Percentiles rank a stretch among this genome's conserved stretches.
Conservation (phyloP, 176 grass and related monocot species). For the Zoysia japonica region DNA sequence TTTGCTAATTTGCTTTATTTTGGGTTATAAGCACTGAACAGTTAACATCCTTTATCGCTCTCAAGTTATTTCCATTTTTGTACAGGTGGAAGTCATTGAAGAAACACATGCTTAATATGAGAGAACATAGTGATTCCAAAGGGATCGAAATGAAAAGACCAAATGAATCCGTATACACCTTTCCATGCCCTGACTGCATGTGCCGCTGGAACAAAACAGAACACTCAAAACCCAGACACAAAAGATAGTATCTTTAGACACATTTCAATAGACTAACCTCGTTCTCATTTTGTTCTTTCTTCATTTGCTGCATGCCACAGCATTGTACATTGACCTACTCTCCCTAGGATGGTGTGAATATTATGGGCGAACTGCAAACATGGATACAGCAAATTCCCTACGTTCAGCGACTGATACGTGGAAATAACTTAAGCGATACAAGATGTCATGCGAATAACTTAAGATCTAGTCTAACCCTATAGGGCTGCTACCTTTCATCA, state of each 20-base stretch:
- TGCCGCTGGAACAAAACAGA: constrained; percentile 74
- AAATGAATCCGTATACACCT: constrained; percentile 62
- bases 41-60: not conserved
- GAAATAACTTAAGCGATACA: no score
- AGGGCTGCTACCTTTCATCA: constrained; percentile 13
- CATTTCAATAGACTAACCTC: constrained; percentile 47
- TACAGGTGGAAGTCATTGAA: constrained; percentile 74
- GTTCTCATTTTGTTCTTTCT: constrained; percentile 49
- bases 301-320: constrained; percentile 41
- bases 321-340: constrained; percentile 23
- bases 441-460: constrained; percentile 39
- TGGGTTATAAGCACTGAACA: not conserved
- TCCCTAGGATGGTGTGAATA: constrained; percentile 29
- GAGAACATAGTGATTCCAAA: constrained; percentile 52
- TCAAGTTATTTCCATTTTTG: constrained; percentile 15
- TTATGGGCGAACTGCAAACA: not conserved
- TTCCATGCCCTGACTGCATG: constrained; percentile 89
- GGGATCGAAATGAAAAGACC: constrained; percentile 58
- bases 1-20: constrained; percentile 25
- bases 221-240: constrained; percentile 47
- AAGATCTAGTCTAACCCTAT: constrained; percentile 12
- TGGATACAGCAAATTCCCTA: constrained; percentile 5
- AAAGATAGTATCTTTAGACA: constrained; percentile 50
- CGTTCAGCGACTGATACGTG: not conserved
- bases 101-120: constrained; percentile 54